Evolutionary conservation across 169 alveolate genomes (phyloP), one percentile per base, ranked within the genome.

Genomic region (Plasmodium cynomolgi): DNA sequence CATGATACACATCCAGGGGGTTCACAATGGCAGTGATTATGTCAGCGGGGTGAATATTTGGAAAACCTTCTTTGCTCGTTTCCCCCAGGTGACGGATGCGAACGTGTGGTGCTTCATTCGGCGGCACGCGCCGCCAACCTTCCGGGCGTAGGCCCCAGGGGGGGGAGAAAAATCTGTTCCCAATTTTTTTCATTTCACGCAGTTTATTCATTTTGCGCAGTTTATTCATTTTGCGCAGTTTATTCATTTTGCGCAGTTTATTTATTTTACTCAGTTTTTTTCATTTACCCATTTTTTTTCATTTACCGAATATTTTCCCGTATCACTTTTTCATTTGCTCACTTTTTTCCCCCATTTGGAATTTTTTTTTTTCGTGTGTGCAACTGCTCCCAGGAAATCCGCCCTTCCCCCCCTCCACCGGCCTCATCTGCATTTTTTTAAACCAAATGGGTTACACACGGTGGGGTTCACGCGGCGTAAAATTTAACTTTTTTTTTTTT

Each of bases 81-180:
- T 54, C n/a, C 20, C 83, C 5, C 13, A 77, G 34, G 47, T 86
- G 26, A 86, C 58, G 37, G 88, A 86, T 39, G 44, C 41, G 3
- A 86, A 86, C 33, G 56, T 86, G 26, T 86, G 93, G 93, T 23
- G 47, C 41, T 86, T 39, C 23, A 31, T 74, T 44, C 34, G 93
- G 58, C 77, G 62, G 50, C 11, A 73, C 7, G 50, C 79, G 8
- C 39, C 39, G 9, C 26, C 11, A 1, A 33, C 17, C 11, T 3
- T 20, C 58, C 23, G 26, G n/a, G 17, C 20, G 41, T 56, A 33
- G 20, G 20, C 29, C 26, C 8, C 73, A 17, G 23, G n/a, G 68
- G 33, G 75, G 29, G 33, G 75, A 62, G 33, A 26, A 26, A 62
- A 8, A 20, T n/a, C 33, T 8, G 34, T n/a, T 62, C 20, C 13